Base-by-base conservation (phyloP, 257 asterid species). In the Vinca minor region DNA sequence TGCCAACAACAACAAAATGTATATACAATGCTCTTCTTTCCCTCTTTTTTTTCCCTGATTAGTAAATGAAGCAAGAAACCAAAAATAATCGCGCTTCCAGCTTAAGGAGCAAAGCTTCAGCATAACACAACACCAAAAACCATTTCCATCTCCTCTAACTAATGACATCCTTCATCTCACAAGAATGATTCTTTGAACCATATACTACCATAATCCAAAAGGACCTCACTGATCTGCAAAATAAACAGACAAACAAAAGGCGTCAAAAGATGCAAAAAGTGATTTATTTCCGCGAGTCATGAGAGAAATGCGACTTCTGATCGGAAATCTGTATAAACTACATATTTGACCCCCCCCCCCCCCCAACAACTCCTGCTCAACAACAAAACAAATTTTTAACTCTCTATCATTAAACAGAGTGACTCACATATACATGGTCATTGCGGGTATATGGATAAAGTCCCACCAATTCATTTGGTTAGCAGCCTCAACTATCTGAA, bases 381-480 rank as follows among this genome's bases (percentile, higher is more conserved):
- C n/a, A n/a, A n/a, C 38, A 2, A 44, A 32, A 10, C 26, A 44
- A 62, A 26, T 17, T 39, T n/a, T n/a, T n/a, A n/a, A n/a, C n/a
- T n/a, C n/a, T n/a, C n/a, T n/a, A n/a, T n/a, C n/a, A n/a, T n/a
- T n/a, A n/a, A 55, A 2, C 28, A 31, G 49, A 34, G 49, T 53
- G 54, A 72, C 81, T 69, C 39, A 80, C 89, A 69, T 76, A 76
- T 76, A 74, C 80, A 82, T 66, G 77, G 73, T 67, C 65, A 69
- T 14, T 21, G 70, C 63, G 62, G 79, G n/a, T n/a, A n/a, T n/a
- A n/a, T n/a, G n/a, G 68, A 74, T 21, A 44, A 35, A 17, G 65
- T 69, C 45, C 74, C 66, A 26, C 25, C 18, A 46, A 49, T 29
- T 23, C 56, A 52, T 39, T 4, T 1, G 64, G 52, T 10, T n/a